Percentiles rank a stretch among this genome's conserved stretches.
Conservation (phyloP, 2,329 filamentous ascomycete species). For the Penicillium sp. region DNA sequence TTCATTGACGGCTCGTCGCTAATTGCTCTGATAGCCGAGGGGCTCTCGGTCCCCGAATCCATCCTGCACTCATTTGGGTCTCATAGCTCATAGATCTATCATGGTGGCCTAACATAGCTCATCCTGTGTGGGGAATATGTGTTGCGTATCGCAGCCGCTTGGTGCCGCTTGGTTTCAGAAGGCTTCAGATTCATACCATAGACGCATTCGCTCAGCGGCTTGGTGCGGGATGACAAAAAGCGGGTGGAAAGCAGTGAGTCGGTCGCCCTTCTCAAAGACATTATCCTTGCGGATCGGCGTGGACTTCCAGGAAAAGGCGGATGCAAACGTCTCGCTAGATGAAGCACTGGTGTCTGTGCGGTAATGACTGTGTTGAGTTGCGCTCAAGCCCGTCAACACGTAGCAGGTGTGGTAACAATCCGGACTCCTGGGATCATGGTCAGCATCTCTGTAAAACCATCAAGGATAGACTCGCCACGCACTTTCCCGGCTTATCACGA, state of each 20-base stretch:
- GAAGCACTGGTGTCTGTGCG: conserved; percentile 41
- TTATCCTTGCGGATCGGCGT: conserved; percentile 49
- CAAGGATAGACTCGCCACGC: conserved; percentile 39
- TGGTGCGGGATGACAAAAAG: conserved; percentile 79
- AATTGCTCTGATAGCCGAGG: not conserved
- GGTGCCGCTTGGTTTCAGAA: conserved; percentile 8
- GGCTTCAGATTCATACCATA: conserved; percentile 57
- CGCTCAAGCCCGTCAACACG: conserved; percentile 80
- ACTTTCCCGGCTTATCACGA: conserved; percentile 91
- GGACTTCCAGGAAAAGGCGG: conserved; percentile 41
- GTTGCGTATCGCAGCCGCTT: not conserved
- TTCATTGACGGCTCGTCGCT: not conserved
- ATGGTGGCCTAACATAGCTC: not conserved
- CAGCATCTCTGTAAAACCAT: conserved; percentile 13
- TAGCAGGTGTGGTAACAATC: conserved; percentile 95
- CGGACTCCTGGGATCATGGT: conserved; percentile 55
- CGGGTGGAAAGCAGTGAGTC: conserved; percentile 71
- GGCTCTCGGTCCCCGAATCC: not conserved
- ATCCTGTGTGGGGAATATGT: not conserved
- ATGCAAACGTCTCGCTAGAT: conserved; percentile 30
- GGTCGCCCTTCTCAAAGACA: conserved; percentile 69
- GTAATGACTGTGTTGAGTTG: conserved; percentile 66
- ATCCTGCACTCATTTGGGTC: not conserved
- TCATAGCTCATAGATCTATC: not conserved
- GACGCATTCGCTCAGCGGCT: conserved; percentile 62